phyloP scores from a whole-genome alignment of 805 yeast species.

The Saccharomycopsis sp. region DNA sequence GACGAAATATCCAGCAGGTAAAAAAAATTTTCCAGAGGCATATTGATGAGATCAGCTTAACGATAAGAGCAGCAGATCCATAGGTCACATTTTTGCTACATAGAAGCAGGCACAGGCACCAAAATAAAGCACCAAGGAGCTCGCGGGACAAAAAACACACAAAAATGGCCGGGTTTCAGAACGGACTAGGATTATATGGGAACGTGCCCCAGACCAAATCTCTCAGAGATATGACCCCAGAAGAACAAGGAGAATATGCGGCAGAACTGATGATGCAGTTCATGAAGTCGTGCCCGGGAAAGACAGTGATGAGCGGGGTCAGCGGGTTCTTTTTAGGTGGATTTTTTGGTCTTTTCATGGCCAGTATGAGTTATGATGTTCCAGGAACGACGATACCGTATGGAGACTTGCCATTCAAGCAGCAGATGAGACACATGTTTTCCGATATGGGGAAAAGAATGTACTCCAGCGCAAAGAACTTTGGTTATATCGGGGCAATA shows the following conservation, averaged over 20 bases:
- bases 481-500: slow-evolving; percentile 87
- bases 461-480: slow-evolving; percentile 85
- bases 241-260: slow-evolving; percentile 88
- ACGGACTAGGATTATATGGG: slow-evolving; percentile 11
- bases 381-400: slow-evolving; percentile 55
- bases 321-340: slow-evolving; percentile 95
- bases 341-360: slow-evolving; percentile 92
- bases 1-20: neutral
- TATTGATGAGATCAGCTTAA: no score
- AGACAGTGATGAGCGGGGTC: slow-evolving; percentile 84
- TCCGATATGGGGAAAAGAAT: slow-evolving; percentile 88
- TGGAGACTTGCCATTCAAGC: slow-evolving; percentile 80
- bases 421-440: slow-evolving; percentile 88
- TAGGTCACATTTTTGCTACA: neutral
- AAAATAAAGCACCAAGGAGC: neutral
- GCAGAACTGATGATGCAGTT: slow-evolving; percentile 75
- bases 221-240: slow-evolving; percentile 70
- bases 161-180: slow-evolving; percentile 1
- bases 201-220: slow-evolving; percentile 37
- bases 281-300: slow-evolving; percentile 94
- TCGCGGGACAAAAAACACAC: neutral
- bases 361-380: slow-evolving; percentile 50
- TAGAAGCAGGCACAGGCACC: neutral
- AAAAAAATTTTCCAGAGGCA: neutral
- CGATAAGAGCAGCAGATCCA: no score